Evolutionary conservation across 2,329 filamentous ascomycete genomes (phyloP), one percentile per base, ranked within the genome.

Genomic region (Sphaerulina musiva): DNA sequence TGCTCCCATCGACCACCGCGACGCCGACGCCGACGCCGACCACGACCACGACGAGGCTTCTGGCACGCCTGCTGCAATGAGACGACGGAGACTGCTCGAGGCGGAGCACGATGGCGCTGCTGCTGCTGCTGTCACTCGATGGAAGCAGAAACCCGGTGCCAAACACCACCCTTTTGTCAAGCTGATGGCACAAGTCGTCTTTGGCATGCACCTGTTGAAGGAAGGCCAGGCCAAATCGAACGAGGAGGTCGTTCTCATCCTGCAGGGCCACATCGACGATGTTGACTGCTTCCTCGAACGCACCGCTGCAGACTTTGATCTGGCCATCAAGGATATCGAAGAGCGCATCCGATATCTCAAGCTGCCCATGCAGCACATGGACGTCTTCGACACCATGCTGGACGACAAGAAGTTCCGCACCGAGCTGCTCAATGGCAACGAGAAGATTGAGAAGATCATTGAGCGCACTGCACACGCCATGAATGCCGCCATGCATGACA

Each of bases 211-310:
- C 69, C 77, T 97, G 43, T 74, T 97, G 54, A 82, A 95, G 52
- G 85, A 91, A 65, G 84, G 85, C 57, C 82, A 95, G 69, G 91
- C 93, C 50, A 95, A 92, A 71, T 95, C 89, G 62, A 87, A 95
- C 62, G 79, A 83, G 34, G 88, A 95, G 68, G 92, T 96, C 10
- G 85, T 95, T 59, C 84, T 80, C 60, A 97, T 97, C 50, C 77
- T 97, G 53, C 89, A 96, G 67, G 84, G 82, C 11, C 92, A 97
- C 70, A 93, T 97, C 57, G 88, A 95, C 66, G 92, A 97, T 70
- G 82, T 97, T 31, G 93, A 97, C 70, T 85, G 86, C 64, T 96
- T 95, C 66, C 76, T 97, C 34, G 89, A 95, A 69, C 83, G 87
- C 14, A 87, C 89, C 0, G 82, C 89, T 42, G 90, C 95, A 64